A percentile compares a stretch with the other conserved stretches of the same genome.
These are phyloP conservation scores for Colletotrichum costaricense DNA, from an alignment of 2,329 filamentous ascomycete genomes.

Conservation along the genomic window DNA sequence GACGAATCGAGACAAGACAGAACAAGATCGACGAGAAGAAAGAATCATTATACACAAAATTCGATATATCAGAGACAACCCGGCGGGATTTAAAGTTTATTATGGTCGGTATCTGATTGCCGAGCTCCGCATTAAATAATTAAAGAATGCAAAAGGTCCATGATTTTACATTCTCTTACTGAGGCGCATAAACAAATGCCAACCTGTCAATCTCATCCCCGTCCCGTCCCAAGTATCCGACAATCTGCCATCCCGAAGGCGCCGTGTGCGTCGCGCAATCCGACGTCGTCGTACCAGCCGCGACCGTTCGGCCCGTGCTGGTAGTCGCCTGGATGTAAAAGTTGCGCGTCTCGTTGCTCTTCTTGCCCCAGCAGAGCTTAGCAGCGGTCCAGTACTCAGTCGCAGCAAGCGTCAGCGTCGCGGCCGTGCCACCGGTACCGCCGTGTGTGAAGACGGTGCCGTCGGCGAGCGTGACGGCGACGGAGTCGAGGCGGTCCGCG, in stretches of 20 bases:
- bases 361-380: conserved; percentile 61
- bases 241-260: conserved; percentile 61
- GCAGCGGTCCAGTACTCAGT: conserved; percentile 62
- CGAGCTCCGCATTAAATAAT: neutral
- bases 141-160: neutral
- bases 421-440: conserved; percentile 59
- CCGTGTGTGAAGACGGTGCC: conserved; percentile 64
- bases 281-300: conserved; percentile 55
- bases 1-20: neutral
- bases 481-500: conserved; percentile 59
- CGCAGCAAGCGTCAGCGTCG: conserved; percentile 54
- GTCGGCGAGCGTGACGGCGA: conserved; percentile 59
- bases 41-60: neutral
- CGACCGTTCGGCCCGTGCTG: conserved; percentile 57
- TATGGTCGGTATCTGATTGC: neutral
- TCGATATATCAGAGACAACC: neutral
- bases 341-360: conserved; percentile 58
- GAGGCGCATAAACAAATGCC: conserved; percentile 56
- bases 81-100: neutral
- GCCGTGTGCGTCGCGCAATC: conserved; percentile 61
- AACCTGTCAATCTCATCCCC: conserved; percentile 68
- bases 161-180: conserved; percentile 9
- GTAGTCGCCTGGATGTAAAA: conserved; percentile 68
- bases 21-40: neutral
- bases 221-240: conserved; percentile 62